A percentile compares a stretch with the other conserved stretches of the same genome.
Evolutionary conservation across 345 rosid species (phyloP).

Genomic region (Eucalyptus sp.): DNA sequence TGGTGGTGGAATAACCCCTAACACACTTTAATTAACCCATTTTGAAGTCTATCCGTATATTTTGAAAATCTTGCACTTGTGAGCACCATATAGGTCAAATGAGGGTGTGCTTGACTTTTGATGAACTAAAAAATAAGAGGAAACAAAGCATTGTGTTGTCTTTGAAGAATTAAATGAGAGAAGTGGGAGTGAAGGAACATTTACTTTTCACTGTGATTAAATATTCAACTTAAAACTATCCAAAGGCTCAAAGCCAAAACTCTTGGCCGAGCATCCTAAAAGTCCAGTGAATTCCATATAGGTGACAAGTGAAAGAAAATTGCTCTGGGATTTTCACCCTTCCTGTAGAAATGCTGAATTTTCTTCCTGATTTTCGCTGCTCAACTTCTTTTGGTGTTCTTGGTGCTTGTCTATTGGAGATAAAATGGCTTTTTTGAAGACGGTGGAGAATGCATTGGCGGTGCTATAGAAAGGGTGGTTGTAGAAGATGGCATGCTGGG

Average conservation of each 20-base stretch:
- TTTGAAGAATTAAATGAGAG: background rate
- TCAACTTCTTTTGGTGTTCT: background rate
- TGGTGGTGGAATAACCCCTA: background rate
- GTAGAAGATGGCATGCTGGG: background rate
- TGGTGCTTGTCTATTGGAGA: background rate
- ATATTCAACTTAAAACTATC: background rate
- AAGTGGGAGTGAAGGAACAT: background rate
- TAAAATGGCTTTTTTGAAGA: background rate
- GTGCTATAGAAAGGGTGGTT: background rate
- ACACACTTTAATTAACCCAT: background rate
- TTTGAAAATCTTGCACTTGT: background rate
- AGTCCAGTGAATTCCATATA: background rate
- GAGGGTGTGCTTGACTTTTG: background rate
- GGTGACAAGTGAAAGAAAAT: background rate
- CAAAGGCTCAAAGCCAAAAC: background rate
- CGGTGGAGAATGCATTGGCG: background rate
- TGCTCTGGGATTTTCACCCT: background rate
- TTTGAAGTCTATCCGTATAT: background rate
- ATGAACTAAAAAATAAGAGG: background rate
- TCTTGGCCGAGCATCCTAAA: background rate
- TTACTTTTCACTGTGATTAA: background rate
- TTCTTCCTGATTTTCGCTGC: background rate
- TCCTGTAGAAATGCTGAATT: background rate
- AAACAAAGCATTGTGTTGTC: background rate
- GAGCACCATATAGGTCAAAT: background rate